These are phyloP conservation scores for Penicillium antarcticum DNA, from an alignment of 495 filamentous ascomycete species.

Conservation along the genomic window DNA sequence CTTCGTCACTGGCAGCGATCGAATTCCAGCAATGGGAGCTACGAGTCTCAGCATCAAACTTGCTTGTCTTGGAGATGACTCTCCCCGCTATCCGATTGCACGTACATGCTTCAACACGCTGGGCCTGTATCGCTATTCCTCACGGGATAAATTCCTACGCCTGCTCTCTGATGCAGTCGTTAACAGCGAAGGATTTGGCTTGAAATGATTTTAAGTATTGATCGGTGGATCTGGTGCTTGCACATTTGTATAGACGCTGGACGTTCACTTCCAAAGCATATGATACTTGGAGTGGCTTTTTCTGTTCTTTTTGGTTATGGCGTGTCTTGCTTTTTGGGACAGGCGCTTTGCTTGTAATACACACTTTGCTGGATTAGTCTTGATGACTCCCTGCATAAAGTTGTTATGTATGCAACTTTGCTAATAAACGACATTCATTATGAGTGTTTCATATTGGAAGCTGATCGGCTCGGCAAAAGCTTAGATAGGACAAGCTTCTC, in stretches of 20 bases:
- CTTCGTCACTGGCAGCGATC: constrained; percentile 92
- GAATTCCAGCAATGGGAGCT: constrained; percentile 88
- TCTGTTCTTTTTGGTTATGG: neutral
- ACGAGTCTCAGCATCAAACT: constrained; percentile 75
- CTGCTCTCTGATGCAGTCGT: constrained; percentile 82
- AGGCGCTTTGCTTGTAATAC: neutral
- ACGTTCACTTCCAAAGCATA: constrained; percentile 1
- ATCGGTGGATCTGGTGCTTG: constrained; percentile 1
- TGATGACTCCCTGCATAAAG: neutral
- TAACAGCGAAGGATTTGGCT: constrained; percentile 91
- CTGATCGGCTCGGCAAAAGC: constrained; percentile 6
- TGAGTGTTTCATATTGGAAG: no score
- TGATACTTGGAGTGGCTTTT: constrained; percentile 1
- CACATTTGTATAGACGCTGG: constrained; percentile 9
- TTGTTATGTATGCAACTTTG: neutral
- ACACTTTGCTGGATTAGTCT: neutral
- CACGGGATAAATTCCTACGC: constrained; percentile 60
- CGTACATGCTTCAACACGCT: constrained; percentile 91
- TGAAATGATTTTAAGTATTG: constrained; percentile 56
- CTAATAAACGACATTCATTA: neutral
- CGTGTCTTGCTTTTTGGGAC: neutral
- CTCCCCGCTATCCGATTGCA: constrained; percentile 73
- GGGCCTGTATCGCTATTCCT: constrained; percentile 68
- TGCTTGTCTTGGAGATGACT: constrained; percentile 71
- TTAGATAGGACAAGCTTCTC: constrained; percentile 14